Evolutionary conservation across 306 rosid species (phyloP).

Genomic region (Quercus gilva): DNA sequence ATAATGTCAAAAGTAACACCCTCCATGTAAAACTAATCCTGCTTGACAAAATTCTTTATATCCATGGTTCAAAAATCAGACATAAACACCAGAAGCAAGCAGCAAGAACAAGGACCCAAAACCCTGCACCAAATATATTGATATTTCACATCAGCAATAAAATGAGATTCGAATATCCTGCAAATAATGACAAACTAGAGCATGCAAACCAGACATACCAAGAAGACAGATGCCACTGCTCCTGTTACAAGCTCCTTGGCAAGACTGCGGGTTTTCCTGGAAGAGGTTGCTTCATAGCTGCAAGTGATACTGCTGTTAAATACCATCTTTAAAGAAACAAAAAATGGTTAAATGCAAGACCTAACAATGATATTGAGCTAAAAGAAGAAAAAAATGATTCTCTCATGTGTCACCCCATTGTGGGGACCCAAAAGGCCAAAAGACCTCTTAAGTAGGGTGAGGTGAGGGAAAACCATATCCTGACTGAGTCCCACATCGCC

Average conservation of each 20-base stretch:
- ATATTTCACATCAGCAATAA: not conserved
- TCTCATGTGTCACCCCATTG: not conserved
- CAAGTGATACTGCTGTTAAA: conserved; percentile 17
- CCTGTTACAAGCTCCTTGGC: conserved; percentile 77
- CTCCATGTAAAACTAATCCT: conserved; percentile 32
- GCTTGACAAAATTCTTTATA: conserved; percentile 37
- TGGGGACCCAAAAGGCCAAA: too few relatives aligned
- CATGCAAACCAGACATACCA: conserved; percentile 41
- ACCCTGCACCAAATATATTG: conserved; percentile 49
- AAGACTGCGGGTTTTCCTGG: conserved; percentile 80
- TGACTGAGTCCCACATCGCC: too few relatives aligned
- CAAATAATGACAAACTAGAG: conserved; percentile 6
- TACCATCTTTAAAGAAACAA: not conserved
- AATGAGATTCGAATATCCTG: not conserved
- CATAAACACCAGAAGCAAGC: conserved; percentile 89
- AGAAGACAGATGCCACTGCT: conserved; percentile 80
- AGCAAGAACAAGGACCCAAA: conserved; percentile 92
- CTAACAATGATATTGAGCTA: not conserved
- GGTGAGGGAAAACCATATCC: too few relatives aligned
- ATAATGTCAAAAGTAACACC: conserved; percentile 12
- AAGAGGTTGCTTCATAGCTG: conserved; percentile 89
- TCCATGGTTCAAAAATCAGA: conserved; percentile 37
- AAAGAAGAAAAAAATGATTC: not conserved
- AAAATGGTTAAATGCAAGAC: not conserved
- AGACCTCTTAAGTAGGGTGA: too few relatives aligned